Evolutionary conservation across 257 asterid species (phyloP).

Genomic region (Nicotiana attenuata): DNA sequence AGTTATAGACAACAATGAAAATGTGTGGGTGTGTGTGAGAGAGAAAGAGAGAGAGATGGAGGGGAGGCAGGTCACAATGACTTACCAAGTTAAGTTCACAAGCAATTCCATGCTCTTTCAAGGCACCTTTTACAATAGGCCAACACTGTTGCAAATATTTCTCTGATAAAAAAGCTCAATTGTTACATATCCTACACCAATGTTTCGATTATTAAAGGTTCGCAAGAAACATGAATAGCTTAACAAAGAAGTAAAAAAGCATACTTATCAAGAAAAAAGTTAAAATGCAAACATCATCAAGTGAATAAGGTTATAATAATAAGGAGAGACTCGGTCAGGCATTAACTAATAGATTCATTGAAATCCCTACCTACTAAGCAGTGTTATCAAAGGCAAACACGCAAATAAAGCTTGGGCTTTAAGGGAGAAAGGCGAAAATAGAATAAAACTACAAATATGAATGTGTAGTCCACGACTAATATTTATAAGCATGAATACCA

Average conservation of each 20-base stretch:
- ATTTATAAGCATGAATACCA: no score
- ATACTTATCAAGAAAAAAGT: neutral
- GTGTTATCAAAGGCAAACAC: no score
- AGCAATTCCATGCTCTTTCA: conserved; percentile 65
- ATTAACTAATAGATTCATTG: neutral
- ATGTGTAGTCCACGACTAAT: no score
- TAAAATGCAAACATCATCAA: neutral
- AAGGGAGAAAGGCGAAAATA: no score
- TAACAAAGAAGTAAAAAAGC: neutral
- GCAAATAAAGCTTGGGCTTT: no score
- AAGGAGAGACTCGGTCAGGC: neutral
- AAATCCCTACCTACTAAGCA: neutral
- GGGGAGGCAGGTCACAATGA: neutral
- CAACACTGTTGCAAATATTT: conserved; percentile 88
- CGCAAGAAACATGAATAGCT: neutral
- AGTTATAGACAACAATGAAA: neutral
- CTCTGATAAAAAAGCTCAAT: conserved; percentile 30
- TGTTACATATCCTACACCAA: neutral
- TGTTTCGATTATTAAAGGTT: neutral
- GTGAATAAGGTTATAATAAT: neutral
- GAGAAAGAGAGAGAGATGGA: neutral
- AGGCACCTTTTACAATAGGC: conserved; percentile 70
- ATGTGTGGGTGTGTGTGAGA: neutral
- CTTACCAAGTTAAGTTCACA: conserved; percentile 75
- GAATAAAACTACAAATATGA: no score